A percentile compares a stretch with the other conserved stretches of the same genome.
phyloP scores from a whole-genome alignment of 2,329 filamentous ascomycete species.

The Rutstroemia sp. region DNA sequence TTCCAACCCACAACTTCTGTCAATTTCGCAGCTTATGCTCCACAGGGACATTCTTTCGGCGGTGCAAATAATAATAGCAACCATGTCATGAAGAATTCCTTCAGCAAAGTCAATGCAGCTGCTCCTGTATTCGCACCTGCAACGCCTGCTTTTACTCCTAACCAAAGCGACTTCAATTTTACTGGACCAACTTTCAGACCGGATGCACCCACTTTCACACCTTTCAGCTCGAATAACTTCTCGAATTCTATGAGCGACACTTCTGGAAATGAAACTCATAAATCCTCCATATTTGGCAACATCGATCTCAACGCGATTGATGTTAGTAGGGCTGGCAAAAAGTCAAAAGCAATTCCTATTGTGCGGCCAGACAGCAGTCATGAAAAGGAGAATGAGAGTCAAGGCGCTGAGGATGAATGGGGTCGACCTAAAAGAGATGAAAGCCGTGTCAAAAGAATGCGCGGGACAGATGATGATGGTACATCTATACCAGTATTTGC shows the following conservation, averaged over 20 bases:
- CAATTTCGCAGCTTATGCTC: slow-evolving; percentile 17
- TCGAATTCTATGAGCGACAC: slow-evolving; percentile 39
- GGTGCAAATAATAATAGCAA: slow-evolving; percentile 22
- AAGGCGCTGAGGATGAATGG: slow-evolving; percentile 47
- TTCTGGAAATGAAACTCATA: slow-evolving; percentile 36
- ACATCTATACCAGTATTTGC: slow-evolving; percentile 74
- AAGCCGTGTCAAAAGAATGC: slow-evolving; percentile 68
- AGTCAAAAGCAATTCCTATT: slow-evolving; percentile 79
- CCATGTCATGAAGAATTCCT: slow-evolving; percentile 21
- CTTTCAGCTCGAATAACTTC: slow-evolving; percentile 37
- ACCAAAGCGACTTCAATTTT: slow-evolving; percentile 59
- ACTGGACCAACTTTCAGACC: slow-evolving; percentile 66
- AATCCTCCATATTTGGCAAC: slow-evolving; percentile 58
- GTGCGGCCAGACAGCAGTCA: slow-evolving; percentile 53
- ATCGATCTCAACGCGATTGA: slow-evolving; percentile 58
- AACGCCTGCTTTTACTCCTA: slow-evolving; percentile 55
- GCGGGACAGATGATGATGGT: slow-evolving; percentile 55
- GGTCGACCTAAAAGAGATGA: slow-evolving; percentile 56
- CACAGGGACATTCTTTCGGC: slow-evolving; percentile 31
- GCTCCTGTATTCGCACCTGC: slow-evolving; percentile 38
- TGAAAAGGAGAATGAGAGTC: slow-evolving; percentile 32
- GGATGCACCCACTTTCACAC: slow-evolving; percentile 70
- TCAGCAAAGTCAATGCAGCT: slow-evolving; percentile 56
- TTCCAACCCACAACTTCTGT: slow-evolving; percentile 39
- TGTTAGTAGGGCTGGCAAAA: slow-evolving; percentile 57